Percentiles rank a stretch among this genome's conserved stretches.
Evolutionary conservation across 768 basidiomycete species (phyloP).

Genomic region (Panaeolus cyanescens): DNA sequence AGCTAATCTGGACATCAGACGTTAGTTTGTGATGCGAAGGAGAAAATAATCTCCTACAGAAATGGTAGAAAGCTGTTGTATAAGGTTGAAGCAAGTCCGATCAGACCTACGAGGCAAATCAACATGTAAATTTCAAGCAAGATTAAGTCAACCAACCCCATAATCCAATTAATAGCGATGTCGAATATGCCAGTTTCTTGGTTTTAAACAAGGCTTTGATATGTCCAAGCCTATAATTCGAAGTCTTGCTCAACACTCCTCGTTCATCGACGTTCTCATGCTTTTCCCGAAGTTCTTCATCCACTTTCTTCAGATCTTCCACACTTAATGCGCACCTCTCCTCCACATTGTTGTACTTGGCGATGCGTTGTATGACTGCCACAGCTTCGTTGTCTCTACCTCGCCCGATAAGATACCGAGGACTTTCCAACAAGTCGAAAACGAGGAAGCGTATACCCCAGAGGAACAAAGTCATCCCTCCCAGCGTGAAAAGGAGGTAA

Average conservation of each 20-base stretch:
- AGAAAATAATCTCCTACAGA: constrained; percentile 13
- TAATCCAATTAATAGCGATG: constrained; percentile 59
- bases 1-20: constrained; percentile 42
- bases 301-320: constrained; percentile 45
- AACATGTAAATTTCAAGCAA: background rate
- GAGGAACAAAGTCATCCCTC: constrained; percentile 66
- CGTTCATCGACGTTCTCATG: constrained; percentile 3
- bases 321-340: constrained; percentile 46
- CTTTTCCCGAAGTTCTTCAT: constrained; percentile 8
- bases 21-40: background rate
- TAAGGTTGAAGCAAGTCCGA: constrained; percentile 76
- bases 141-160: constrained; percentile 30
- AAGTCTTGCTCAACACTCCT: constrained; percentile 37
- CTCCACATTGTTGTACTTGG: constrained; percentile 54
- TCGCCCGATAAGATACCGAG: constrained; percentile 71
- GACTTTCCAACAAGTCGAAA: constrained; percentile 70
- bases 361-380: constrained; percentile 59
- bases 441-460: constrained; percentile 65
- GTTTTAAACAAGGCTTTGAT: constrained; percentile 66
- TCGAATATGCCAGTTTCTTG: constrained; percentile 65
- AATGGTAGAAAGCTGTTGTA: constrained; percentile 47
- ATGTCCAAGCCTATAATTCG: constrained; percentile 36
- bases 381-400: constrained; percentile 69
- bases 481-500: constrained; percentile 73
- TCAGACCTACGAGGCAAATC: constrained; percentile 48